These are phyloP conservation scores for Phaeotremella fagi DNA, from an alignment of 768 basidiomycete species.

Conservation along the genomic window DNA sequence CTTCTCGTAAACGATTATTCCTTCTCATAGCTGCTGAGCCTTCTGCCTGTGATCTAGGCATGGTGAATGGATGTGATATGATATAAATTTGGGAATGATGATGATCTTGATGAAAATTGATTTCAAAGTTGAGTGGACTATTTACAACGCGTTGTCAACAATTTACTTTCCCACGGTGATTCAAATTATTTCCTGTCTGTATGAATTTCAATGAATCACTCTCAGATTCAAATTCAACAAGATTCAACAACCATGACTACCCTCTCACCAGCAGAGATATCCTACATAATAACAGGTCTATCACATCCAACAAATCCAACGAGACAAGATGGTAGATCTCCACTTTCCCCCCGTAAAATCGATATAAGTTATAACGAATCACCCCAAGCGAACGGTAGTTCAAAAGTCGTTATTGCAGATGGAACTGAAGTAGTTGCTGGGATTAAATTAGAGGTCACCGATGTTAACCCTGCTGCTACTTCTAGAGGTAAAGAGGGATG, in stretches of 20 bases:
- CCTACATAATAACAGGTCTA: conserved; percentile 43
- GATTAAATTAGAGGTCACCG: conserved; percentile 44
- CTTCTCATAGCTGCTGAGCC: too few relatives aligned
- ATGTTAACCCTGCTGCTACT: conserved; percentile 10
- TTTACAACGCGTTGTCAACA: background rate
- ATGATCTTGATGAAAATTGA: too few relatives aligned
- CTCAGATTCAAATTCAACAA: too few relatives aligned
- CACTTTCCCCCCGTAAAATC: conserved; percentile 31
- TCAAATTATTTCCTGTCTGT: background rate
- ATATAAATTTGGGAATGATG: too few relatives aligned
- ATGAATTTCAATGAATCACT: background rate
- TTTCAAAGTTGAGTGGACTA: background rate
- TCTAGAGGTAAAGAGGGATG: conserved; percentile 22
- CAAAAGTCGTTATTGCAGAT: conserved; percentile 29
- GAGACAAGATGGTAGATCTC: conserved; percentile 34
- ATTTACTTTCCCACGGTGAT: conserved; percentile 12
- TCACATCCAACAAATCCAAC: conserved; percentile 35
- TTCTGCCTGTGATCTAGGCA: too few relatives aligned
- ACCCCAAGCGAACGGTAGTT: conserved; percentile 44
- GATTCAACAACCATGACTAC: conserved; percentile 12
- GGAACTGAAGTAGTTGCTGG: conserved; percentile 46
- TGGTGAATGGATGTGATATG: too few relatives aligned
- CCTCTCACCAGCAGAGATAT: conserved; percentile 41
- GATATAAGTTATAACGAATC: conserved; percentile 39
- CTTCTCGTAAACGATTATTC: too few relatives aligned